These are phyloP conservation scores for Didymosphaeria variabile DNA, from an alignment of 2,329 filamentous ascomycete genomes.

Conservation along the genomic window DNA sequence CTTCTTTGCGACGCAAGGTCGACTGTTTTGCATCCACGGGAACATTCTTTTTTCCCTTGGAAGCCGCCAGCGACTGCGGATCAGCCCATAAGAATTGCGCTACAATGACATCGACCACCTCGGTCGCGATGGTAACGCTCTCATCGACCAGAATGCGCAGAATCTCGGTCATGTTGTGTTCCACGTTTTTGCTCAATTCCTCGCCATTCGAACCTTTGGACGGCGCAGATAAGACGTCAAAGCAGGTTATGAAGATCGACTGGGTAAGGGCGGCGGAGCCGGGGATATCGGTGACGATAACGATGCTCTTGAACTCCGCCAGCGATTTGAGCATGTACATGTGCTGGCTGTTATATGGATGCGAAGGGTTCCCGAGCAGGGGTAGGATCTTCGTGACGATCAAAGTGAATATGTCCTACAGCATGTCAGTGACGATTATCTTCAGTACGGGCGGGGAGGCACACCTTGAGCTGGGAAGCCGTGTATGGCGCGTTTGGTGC, in stretches of 20 bases:
- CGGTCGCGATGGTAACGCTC: constrained; percentile 75
- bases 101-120: constrained; percentile 91
- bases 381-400: constrained; percentile 86
- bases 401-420: constrained; percentile 88
- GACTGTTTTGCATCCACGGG: constrained; percentile 78
- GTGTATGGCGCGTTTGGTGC: constrained; percentile 96
- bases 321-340: constrained; percentile 89
- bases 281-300: constrained; percentile 88
- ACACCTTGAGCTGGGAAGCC: constrained; percentile 86
- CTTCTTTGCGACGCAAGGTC: constrained; percentile 84
- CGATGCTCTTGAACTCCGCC: constrained; percentile 91
- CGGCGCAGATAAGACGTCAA: constrained; percentile 86
- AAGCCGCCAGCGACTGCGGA: constrained; percentile 62
- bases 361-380: constrained; percentile 82
- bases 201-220: constrained; percentile 79
- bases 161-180: constrained; percentile 89
- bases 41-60: constrained; percentile 62
- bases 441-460: neutral
- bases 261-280: constrained; percentile 78
- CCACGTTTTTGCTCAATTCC: constrained; percentile 89
- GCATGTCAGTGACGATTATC: constrained; percentile 20
- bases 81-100: constrained; percentile 94
- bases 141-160: constrained; percentile 89
- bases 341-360: constrained; percentile 93
- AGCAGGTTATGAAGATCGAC: constrained; percentile 83